Conservation (phyloP, 768 basidiomycete genomes). For the Leccinum sublutescens region DNA sequence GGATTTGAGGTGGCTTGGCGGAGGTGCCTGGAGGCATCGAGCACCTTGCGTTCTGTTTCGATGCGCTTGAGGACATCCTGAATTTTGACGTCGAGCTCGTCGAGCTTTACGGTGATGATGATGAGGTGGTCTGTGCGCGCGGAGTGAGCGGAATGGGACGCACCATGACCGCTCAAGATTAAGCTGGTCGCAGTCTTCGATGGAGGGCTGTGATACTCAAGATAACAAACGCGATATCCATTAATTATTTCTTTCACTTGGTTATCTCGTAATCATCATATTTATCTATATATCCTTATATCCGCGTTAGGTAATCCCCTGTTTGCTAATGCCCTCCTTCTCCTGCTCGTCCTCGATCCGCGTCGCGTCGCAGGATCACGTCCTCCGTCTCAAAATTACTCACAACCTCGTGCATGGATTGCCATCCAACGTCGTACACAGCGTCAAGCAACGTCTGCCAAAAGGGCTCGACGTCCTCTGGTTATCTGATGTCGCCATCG, state of each 20-base stretch:
- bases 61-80: conserved; percentile 88
- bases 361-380: conserved; percentile 42
- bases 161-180: conserved; percentile 32
- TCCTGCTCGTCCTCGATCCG: conserved; percentile 36
- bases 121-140: conserved; percentile 4
- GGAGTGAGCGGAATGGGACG: conserved; percentile 14
- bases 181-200: conserved; percentile 19
- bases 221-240: conserved; percentile 20
- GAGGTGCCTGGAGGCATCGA: conserved; percentile 78
- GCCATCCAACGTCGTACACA: conserved; percentile 30
- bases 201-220: conserved; percentile 25
- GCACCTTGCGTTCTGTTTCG: conserved; percentile 88
- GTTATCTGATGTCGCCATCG: conserved; percentile 46
- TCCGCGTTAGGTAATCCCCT: not conserved
- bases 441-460: conserved; percentile 35
- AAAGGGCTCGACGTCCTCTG: conserved; percentile 28
- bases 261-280: conserved; percentile 25
- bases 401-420: conserved; percentile 42
- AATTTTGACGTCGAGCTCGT: conserved; percentile 90
- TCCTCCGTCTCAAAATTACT: conserved; percentile 44
- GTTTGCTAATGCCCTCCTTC: conserved; percentile 32
- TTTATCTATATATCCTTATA: conserved; percentile 13
- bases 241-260: conserved; percentile 18
- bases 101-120: conserved; percentile 22
- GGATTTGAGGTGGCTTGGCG: conserved; percentile 82